Evolutionary conservation across 2,329 filamentous ascomycete genomes (phyloP).

Genomic region (Erysiphe pulchra): DNA sequence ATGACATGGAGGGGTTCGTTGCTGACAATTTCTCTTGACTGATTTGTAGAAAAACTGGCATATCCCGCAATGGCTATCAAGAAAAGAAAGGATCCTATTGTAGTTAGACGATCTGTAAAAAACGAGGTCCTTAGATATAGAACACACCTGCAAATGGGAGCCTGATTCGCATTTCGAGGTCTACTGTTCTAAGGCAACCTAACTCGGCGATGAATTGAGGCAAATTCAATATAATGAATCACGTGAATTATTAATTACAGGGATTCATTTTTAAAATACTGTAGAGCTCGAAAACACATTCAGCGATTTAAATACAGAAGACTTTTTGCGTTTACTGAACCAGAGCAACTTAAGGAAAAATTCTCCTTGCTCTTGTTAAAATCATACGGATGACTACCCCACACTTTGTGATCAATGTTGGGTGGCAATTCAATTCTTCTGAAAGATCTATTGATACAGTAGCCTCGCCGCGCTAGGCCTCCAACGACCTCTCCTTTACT

Average conservation of each 20-base stretch:
- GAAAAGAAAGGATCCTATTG: slow-evolving; percentile 36
- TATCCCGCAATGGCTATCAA: slow-evolving; percentile 57
- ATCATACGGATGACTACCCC: background rate
- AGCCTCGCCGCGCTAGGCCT: slow-evolving; percentile 1
- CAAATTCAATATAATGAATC: background rate
- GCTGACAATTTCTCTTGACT: slow-evolving; percentile 34
- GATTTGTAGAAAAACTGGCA: slow-evolving; percentile 44
- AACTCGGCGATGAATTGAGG: background rate
- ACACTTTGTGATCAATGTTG: background rate
- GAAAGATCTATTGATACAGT: background rate
- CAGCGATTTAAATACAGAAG: background rate
- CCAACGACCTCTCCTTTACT: slow-evolving; percentile 1
- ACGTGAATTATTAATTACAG: background rate
- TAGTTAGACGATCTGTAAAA: slow-evolving; percentile 2
- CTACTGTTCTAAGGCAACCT: background rate
- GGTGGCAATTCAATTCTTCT: background rate
- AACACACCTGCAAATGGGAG: slow-evolving; percentile 62
- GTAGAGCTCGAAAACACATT: background rate
- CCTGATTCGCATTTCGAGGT: slow-evolving; percentile 48
- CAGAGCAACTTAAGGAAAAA: background rate
- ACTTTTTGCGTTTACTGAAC: background rate
- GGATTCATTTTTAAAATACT: background rate
- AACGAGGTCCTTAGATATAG: background rate
- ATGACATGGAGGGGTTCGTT: slow-evolving; percentile 75
- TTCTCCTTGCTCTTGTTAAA: background rate